Conservation (phyloP, 2,329 filamentous ascomycete species). For the Penicillium sp. region DNA sequence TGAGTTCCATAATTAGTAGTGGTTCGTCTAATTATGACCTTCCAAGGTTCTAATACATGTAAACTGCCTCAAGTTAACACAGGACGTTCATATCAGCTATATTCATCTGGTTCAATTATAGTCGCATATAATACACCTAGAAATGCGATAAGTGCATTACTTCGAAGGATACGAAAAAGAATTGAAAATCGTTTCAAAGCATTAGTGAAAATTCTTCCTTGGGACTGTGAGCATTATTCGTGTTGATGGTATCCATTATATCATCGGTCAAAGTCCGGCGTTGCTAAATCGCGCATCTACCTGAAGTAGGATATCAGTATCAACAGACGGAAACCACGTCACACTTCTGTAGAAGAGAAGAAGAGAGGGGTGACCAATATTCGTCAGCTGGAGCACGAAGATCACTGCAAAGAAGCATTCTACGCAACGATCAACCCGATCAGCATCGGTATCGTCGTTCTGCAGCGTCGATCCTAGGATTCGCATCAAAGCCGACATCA, state of each 20-base stretch:
- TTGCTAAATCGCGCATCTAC: not conserved
- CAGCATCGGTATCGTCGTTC: not conserved
- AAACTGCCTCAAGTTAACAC: too few species aligned
- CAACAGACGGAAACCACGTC: not conserved
- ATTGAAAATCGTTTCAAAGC: not conserved
- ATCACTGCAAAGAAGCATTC: not conserved
- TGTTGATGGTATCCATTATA: too few species aligned
- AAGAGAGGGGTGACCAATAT: not conserved
- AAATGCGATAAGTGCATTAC: not conserved
- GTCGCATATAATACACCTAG: not conserved
- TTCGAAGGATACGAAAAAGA: too few species aligned
- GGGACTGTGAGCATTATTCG: too few species aligned
- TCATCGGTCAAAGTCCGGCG: not conserved
- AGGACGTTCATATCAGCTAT: too few species aligned
- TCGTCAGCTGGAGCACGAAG: not conserved
- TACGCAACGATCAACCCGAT: constrained; percentile 2
- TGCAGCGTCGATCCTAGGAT: not conserved
- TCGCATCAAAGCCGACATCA: not conserved
- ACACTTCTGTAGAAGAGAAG: not conserved
- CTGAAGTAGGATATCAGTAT: not conserved
- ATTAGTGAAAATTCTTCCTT: not conserved
- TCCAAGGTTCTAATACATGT: too few species aligned
- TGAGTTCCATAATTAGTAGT: too few species aligned
- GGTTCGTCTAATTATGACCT: too few species aligned
- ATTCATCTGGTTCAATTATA: not conserved